Conservation (phyloP, 2,329 filamentous ascomycete genomes). For the Sordariomycetes sp. region DNA sequence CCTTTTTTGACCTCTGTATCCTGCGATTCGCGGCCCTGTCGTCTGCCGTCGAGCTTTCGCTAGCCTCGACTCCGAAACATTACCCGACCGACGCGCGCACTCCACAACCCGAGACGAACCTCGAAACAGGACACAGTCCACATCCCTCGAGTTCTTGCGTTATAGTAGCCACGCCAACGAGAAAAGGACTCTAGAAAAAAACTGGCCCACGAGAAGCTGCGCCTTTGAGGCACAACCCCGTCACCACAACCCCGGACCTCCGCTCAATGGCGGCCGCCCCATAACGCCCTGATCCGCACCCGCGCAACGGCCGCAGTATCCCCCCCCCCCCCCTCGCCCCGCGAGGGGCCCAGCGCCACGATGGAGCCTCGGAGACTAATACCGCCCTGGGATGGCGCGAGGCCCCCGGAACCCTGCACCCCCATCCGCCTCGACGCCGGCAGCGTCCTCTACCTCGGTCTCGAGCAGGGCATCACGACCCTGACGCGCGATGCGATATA, state of each 20-base stretch:
- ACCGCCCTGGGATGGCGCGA: not conserved
- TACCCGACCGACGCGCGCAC: not conserved
- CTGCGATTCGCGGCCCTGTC: too few relatives aligned
- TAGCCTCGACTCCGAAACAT: not conserved
- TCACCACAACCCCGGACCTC: not conserved
- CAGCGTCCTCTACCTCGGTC: slow-evolving; percentile 33
- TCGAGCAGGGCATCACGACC: slow-evolving; percentile 37
- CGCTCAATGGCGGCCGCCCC: slow-evolving; percentile 1
- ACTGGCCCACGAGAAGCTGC: not conserved
- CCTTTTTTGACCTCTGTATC: not conserved
- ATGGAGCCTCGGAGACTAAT: not conserved
- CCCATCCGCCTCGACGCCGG: slow-evolving; percentile 27
- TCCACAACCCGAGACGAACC: not conserved
- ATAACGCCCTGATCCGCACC: not conserved
- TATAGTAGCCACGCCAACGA: not conserved
- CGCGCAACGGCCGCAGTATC: not conserved
- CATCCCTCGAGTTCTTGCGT: not conserved
- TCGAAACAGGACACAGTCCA: not conserved
- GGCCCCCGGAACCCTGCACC: slow-evolving; percentile 18
- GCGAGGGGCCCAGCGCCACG: not conserved
- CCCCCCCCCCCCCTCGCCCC: not conserved
- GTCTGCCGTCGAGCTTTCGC: not conserved
- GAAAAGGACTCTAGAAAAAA: too few relatives aligned
- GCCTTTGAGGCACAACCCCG: not conserved
- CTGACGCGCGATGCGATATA: slow-evolving; percentile 47